phyloP scores from a whole-genome alignment of 768 basidiomycete genomes.

The Crucibulum laeve region DNA sequence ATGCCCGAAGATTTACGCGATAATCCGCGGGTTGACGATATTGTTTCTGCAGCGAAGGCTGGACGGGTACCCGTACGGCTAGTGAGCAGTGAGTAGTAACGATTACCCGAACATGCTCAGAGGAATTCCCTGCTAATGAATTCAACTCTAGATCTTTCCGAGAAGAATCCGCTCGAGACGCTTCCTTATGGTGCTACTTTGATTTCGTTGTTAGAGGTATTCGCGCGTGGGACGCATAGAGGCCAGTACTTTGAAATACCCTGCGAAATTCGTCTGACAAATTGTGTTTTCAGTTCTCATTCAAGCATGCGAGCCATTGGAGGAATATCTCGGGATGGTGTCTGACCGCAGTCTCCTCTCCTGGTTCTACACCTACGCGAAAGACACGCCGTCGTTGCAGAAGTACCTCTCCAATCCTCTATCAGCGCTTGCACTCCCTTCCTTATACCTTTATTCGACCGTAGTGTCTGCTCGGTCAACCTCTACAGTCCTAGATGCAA shows the following conservation, averaged over 20 bases:
- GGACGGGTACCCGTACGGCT: slow-evolving; percentile 72
- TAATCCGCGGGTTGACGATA: background rate
- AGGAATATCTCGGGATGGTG: slow-evolving; percentile 62
- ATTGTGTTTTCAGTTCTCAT: slow-evolving; percentile 45
- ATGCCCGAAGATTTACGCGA: background rate
- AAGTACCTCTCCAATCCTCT: slow-evolving; percentile 52
- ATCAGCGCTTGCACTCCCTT: slow-evolving; percentile 54
- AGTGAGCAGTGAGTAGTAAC: slow-evolving; percentile 61
- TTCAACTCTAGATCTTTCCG: slow-evolving; percentile 60
- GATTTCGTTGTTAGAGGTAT: slow-evolving; percentile 57
- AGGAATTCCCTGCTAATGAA: background rate
- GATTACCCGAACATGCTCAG: background rate
- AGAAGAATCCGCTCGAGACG: slow-evolving; percentile 74
- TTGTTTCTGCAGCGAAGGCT: slow-evolving; percentile 58
- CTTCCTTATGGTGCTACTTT: slow-evolving; percentile 61
- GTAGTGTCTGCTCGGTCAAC: slow-evolving; percentile 61
- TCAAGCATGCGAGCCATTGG: slow-evolving; percentile 36
- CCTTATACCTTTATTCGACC: slow-evolving; percentile 54
- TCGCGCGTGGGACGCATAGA: slow-evolving; percentile 70
- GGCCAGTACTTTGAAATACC: slow-evolving; percentile 35
- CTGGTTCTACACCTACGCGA: slow-evolving; percentile 60
- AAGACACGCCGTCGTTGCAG: slow-evolving; percentile 39
- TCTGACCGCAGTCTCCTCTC: slow-evolving; percentile 70
- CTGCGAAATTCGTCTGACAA: background rate
- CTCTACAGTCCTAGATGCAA: slow-evolving; percentile 70